Base-by-base conservation (phyloP, 2,329 filamentous ascomycete genomes). In the Talaromyces funiculosus region DNA sequence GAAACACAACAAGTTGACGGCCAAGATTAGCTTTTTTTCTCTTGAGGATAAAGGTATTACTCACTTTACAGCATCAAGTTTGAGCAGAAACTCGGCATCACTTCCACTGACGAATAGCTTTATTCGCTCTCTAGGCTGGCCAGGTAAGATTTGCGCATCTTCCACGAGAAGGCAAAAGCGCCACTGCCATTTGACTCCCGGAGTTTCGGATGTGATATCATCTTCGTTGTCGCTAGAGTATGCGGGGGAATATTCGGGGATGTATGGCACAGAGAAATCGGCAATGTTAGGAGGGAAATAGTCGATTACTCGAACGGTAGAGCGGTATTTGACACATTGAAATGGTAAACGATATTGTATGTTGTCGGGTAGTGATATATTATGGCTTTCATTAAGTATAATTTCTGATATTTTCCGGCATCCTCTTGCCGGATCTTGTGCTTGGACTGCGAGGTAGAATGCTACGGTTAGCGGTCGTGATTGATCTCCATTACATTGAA, bases 131-230 rank as follows among this genome's bases (percentile, higher is more conserved):
- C 77, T 81, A 14, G 72, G 67, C 35, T 71, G 67, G n/a, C 68
- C 65, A 59, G 69, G 67, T 45, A 67, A 71, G 4, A 76, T 69
- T 33, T 76, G 72, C 0, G 83, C 86, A 64, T 92, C 90, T 73
- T 96, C 89, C 1, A 97, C 83, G 12, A 89, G 80, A 24, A 97
- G 80, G 22, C 84, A 84, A 73, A 97, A 97, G 14, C 84, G 82
- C 92, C 92, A 97, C 72, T 94, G 86, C 89, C 90, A 96, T 7
- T 72, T 68, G 1, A 70, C 47, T 22, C 47, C 54, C 2, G 26
- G 35, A 7, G 47, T 38, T 18, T 47, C 20, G 12, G 60, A 31
- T 37, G 45, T 45, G n/a, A 53, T 53, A 24, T 59, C 54, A 20
- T 69, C 67, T 16, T 72, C 72, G 4, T 72, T 68, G 40, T 68